phyloP scores from a whole-genome alignment of 441 rosid species.

The Manihot esculenta region DNA sequence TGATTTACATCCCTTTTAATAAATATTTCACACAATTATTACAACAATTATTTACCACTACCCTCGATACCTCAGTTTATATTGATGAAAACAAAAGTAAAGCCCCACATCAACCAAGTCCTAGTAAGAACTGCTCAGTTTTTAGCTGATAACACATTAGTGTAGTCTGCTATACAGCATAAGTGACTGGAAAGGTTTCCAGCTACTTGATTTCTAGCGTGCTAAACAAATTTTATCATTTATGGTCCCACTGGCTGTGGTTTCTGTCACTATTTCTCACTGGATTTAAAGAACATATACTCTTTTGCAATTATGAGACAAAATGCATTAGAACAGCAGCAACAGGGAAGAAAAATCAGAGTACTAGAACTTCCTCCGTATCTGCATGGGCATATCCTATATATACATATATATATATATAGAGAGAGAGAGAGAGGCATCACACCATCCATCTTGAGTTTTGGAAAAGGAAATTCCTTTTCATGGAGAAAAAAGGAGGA shows the following conservation, averaged over 20 bases:
- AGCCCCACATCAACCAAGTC: not conserved
- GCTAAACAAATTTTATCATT: not conserved
- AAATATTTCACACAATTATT: not conserved
- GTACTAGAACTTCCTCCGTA: no score
- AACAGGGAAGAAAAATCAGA: no score
- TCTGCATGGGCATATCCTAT: no score
- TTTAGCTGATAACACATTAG: not conserved
- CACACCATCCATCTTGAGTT: no score
- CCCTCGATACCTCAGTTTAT: not conserved
- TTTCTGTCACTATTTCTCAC: not conserved
- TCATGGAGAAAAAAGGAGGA: no score
- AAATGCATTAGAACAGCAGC: no score
- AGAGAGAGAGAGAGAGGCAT: no score
- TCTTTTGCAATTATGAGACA: no score
- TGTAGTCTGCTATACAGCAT: not conserved
- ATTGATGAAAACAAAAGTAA: not conserved
- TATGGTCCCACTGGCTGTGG: not conserved
- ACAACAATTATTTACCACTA: no score
- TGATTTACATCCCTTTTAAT: conserved; percentile 6
- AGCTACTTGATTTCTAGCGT: not conserved
- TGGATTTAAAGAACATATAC: no score
- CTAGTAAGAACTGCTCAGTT: not conserved
- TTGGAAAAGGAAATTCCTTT: no score
- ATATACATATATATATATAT: no score
- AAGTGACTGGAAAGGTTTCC: not conserved